Evolutionary conservation across 176 grass and related monocot species (phyloP), one percentile per base, ranked within the genome.

Genomic region (Hsuehochloa calcarea): DNA sequence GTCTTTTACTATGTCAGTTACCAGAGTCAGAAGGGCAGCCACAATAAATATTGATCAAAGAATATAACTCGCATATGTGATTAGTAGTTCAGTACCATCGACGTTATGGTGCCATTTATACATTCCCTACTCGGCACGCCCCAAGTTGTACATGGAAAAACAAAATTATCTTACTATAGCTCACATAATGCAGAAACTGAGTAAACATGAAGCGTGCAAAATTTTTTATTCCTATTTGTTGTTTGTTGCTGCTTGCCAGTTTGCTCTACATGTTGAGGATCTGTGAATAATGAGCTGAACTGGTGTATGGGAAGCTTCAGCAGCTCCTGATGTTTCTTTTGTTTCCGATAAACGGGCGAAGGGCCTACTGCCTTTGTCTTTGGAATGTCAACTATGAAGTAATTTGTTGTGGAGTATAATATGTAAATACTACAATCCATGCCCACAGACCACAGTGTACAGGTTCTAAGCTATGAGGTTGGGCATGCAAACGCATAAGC

Each of bases 261-360:
- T 65, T 75, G 82, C 82, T 74, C 70, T 27, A 17, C 44, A 65
- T 26, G 70, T 39, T 6, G 81, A 51, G 82, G 70, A 75, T 76
- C 34, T 74, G 60, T 55, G 71, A 84, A 76, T 84, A 84, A 76
- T 40, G 74, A 75, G 61, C 82, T 66, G 62, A 38, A 65, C 31
- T 75, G 45, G 31, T 54, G 15, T 27, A 75, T 55, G 60, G 45
- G 60, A 82, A 82, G 60, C 82, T 84, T 76, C 45, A 41, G 55
- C 82, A 67, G 46, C 22, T 22, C n/a, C 13, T 65, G n/a, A 8
- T 66, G 82, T 74, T 65, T 39, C 59, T 50, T 75, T 13, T 74
- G 29, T 13, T 59, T 65, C 5, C 29, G 9, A 9, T 65, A 13
- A 54, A 13, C 31, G n/a, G 71, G 8, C 22, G 2, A 44, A 60